phyloP scores from a whole-genome alignment of 2,329 filamentous ascomycete species.

The Colletotrichum navitas region DNA sequence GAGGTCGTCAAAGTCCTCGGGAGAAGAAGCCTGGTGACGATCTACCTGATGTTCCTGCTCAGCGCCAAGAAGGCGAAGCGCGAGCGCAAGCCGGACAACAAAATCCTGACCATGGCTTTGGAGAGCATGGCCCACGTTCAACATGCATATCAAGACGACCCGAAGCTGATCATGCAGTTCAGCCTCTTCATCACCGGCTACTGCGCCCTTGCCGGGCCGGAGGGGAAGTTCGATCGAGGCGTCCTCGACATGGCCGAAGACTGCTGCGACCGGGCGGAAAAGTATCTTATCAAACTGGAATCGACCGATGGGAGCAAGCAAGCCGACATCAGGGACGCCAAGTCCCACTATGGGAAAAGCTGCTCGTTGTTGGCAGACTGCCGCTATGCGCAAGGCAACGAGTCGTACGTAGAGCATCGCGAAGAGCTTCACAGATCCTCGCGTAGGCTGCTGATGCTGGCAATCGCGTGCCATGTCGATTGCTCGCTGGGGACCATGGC shows the following conservation, averaged over 20 bases:
- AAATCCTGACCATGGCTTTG: conserved; percentile 1
- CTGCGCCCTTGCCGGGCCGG: conserved; percentile 10
- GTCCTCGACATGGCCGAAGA: conserved; percentile 22
- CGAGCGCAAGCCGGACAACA: conserved; percentile 6
- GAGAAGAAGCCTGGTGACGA: conserved; percentile 6
- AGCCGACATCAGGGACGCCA: background rate
- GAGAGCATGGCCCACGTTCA: conserved; percentile 7
- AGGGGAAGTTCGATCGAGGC: background rate
- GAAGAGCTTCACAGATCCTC: background rate
- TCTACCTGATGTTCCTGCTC: conserved; percentile 26
- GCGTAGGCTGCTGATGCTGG: conserved; percentile 5
- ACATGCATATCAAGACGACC: background rate
- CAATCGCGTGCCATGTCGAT: conserved; percentile 16
- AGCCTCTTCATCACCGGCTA: conserved; percentile 23
- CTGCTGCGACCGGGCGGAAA: conserved; percentile 4
- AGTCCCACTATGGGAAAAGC: conserved; percentile 8
- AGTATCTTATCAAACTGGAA: background rate
- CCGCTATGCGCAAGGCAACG: conserved; percentile 3
- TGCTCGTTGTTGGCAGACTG: conserved; percentile 32
- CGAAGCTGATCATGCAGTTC: conserved; percentile 21
- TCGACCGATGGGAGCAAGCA: background rate
- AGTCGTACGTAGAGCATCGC: background rate
- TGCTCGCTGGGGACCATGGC: conserved; percentile 8
- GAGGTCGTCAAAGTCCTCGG: conserved; percentile 17
- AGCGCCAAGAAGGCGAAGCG: conserved; percentile 23